Conservation (phyloP, 1,284 basidiomycete genomes). For the Salmacisia buchloeana region DNA sequence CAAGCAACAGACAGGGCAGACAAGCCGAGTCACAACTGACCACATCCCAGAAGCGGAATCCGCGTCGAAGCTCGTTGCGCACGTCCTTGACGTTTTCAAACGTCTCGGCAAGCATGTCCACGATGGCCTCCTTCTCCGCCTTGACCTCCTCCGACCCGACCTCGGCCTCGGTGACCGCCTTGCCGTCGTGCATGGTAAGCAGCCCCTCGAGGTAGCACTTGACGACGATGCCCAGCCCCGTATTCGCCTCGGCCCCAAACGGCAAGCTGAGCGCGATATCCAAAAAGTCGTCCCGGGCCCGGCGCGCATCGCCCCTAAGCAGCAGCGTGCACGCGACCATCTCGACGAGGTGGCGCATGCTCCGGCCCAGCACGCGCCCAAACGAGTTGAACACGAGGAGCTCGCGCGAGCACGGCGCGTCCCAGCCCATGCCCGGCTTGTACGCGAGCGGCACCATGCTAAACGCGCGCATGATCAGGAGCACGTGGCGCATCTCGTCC, state of each 20-base stretch:
- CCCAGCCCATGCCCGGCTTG: constrained; percentile 57
- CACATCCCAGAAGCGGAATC: constrained; percentile 96
- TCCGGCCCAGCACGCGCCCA: constrained; percentile 78
- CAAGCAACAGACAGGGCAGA: background rate
- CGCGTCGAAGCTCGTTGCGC: constrained; percentile 80
- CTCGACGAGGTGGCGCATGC: constrained; percentile 82
- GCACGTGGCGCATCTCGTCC: constrained; percentile 65
- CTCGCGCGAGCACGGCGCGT: constrained; percentile 89
- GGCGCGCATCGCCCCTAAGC: constrained; percentile 75
- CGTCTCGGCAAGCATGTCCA: constrained; percentile 86
- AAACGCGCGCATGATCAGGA: constrained; percentile 91
- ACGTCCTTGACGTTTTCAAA: constrained; percentile 84
- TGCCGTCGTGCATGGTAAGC: constrained; percentile 64
- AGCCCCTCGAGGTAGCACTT: constrained; percentile 82
- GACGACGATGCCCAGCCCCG: constrained; percentile 91
- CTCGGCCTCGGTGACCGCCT: constrained; percentile 58
- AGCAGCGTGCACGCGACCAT: constrained; percentile 87
- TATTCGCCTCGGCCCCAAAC: constrained; percentile 94
- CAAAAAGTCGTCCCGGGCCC: constrained; percentile 80
- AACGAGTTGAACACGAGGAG: constrained; percentile 97
- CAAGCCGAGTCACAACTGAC: constrained; percentile 58
- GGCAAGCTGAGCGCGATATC: constrained; percentile 69
- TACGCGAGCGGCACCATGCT: constrained; percentile 88
- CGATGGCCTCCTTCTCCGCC: constrained; percentile 76
- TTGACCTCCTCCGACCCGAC: constrained; percentile 68